A percentile compares a stretch with the other conserved stretches of the same genome.
phyloP scores from a whole-genome alignment of 2,329 filamentous ascomycete species.

The Colletotrichum higginsianum region DNA sequence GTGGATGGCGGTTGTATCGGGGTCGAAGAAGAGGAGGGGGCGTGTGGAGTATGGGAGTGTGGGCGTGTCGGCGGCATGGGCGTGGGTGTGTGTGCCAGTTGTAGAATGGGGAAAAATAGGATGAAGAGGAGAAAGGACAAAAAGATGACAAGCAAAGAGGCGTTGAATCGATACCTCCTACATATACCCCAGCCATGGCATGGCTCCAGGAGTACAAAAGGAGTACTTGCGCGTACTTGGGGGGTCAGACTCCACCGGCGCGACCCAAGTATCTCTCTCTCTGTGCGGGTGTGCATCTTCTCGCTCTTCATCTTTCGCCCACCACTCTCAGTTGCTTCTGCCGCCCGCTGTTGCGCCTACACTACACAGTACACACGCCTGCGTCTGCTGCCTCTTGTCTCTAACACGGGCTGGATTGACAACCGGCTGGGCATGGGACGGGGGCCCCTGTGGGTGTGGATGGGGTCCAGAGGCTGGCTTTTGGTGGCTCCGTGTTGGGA shows the following conservation, averaged over 20 bases:
- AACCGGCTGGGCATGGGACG: constrained; percentile 26
- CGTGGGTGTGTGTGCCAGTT: constrained; percentile 27
- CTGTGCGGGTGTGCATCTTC: background rate
- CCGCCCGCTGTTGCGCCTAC: constrained; percentile 18
- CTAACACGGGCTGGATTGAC: constrained; percentile 30
- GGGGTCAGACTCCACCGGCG: constrained; percentile 31
- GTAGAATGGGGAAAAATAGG: constrained; percentile 16
- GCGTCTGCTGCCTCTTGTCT: constrained; percentile 39
- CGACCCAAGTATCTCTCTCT: constrained; percentile 28
- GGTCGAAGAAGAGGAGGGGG: constrained; percentile 18
- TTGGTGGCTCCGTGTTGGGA: constrained; percentile 41
- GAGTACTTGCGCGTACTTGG: constrained; percentile 41
- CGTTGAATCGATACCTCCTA: constrained; percentile 33
- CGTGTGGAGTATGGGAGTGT: constrained; percentile 1
- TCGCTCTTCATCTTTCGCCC: constrained; percentile 3
- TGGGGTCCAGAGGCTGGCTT: constrained; percentile 37
- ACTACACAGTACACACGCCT: constrained; percentile 2
- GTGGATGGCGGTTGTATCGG: constrained; percentile 42
- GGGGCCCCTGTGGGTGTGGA: constrained; percentile 25
- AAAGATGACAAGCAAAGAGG: constrained; percentile 30
- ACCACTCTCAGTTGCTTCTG: constrained; percentile 30
- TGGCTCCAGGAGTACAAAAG: constrained; percentile 19
- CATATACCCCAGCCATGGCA: constrained; percentile 28
- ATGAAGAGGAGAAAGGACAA: background rate
- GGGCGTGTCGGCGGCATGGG: constrained; percentile 14